Conservation (phyloP, 495 filamentous ascomycete genomes). For the Penicillium parvum region DNA sequence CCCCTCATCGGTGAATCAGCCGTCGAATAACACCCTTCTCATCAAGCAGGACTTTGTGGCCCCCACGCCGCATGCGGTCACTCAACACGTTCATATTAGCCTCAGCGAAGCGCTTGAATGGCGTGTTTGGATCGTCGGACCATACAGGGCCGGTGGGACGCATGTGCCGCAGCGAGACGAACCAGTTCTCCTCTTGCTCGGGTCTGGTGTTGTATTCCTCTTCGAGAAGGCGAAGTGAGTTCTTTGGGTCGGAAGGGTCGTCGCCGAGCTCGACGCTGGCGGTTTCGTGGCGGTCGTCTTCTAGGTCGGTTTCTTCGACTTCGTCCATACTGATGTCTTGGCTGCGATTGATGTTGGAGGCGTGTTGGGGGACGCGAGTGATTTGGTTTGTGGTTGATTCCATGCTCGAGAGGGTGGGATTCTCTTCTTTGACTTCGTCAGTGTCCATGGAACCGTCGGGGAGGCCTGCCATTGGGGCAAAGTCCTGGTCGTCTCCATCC, state of each 20-base stretch:
- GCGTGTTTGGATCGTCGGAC: conserved; percentile 36
- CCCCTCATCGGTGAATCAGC: conserved; percentile 9
- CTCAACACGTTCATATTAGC: conserved; percentile 31
- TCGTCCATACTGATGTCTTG: conserved; percentile 9
- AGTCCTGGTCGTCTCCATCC: not conserved
- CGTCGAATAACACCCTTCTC: conserved; percentile 34
- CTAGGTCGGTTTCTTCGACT: conserved; percentile 16
- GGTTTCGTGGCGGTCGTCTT: conserved; percentile 31
- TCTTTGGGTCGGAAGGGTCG: conserved; percentile 13
- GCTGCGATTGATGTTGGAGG: not conserved
- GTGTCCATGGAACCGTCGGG: not conserved
- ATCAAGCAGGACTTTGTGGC: conserved; percentile 25
- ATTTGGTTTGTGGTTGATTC: not conserved
- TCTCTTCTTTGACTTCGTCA: not conserved
- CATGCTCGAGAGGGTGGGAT: not conserved
- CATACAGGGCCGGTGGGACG: conserved; percentile 21
- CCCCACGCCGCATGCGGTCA: conserved; percentile 27
- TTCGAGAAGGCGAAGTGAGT: not conserved
- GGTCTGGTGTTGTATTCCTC: conserved; percentile 2
- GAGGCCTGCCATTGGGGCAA: not conserved
- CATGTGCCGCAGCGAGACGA: conserved; percentile 29
- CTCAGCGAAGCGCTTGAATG: conserved; percentile 42
- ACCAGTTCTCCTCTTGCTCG: conserved; percentile 31
- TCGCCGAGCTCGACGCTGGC: conserved; percentile 44
- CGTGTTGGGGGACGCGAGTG: not conserved